Conservation (phyloP, 176 grass and related monocot genomes). For the Musa schizocarpa region DNA sequence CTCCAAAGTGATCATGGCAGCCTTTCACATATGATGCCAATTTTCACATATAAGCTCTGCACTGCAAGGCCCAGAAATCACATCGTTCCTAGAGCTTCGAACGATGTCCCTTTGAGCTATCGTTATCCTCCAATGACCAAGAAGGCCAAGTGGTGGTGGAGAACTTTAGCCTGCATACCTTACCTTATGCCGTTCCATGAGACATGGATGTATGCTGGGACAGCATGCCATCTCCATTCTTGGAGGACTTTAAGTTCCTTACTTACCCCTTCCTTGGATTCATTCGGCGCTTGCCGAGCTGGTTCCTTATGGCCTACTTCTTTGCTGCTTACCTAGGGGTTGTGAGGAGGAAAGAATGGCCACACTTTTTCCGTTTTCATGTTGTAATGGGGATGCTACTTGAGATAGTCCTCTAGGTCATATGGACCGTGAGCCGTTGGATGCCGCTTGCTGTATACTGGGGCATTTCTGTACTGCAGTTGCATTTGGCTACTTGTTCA, state of each 20-base stretch:
- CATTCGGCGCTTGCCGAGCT: conserved; percentile 18
- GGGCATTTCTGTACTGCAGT: conserved; percentile 23
- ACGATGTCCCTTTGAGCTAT: conserved; percentile 20
- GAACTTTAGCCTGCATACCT: conserved; percentile 27
- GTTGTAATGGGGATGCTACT: conserved; percentile 37
- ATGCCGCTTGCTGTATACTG: conserved; percentile 26
- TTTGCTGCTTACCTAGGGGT: conserved; percentile 25
- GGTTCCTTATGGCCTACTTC: conserved; percentile 29
- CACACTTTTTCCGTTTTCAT: conserved; percentile 31
- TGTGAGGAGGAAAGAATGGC: conserved; percentile 28
- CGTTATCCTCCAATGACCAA: conserved; percentile 28
- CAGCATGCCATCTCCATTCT: conserved; percentile 25
- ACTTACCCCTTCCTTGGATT: conserved; percentile 23
- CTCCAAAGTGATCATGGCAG: conserved; percentile 9
- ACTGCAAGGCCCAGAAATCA: not conserved
- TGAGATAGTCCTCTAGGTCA: conserved; percentile 29
- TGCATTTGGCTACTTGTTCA: conserved; percentile 28
- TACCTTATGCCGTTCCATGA: conserved; percentile 34
- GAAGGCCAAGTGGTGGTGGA: conserved; percentile 32
- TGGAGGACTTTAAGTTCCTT: conserved; percentile 27
- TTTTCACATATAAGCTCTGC: not conserved
- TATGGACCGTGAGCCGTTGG: conserved; percentile 20
- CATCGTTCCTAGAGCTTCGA: conserved; percentile 16
- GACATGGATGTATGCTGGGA: conserved; percentile 37
- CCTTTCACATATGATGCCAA: not conserved